These are phyloP conservation scores for Acephala macrosclerotiorum DNA, from an alignment of 2,329 filamentous ascomycete genomes.

Conservation along the genomic window DNA sequence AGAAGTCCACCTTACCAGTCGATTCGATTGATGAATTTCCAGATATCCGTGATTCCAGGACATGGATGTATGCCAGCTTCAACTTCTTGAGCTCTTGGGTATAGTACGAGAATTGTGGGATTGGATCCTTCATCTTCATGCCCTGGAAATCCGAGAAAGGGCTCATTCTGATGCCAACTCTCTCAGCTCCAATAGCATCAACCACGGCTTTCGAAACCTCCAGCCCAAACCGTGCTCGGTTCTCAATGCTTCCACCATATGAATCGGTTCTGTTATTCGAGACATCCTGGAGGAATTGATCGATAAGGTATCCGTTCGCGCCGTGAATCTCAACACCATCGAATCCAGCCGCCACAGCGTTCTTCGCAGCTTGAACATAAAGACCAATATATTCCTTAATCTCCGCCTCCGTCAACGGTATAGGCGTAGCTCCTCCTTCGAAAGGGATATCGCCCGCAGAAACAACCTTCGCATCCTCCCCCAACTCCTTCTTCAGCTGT, in stretches of 20 bases:
- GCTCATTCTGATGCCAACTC: constrained; percentile 63
- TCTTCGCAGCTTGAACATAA: constrained; percentile 45
- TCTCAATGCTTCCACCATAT: constrained; percentile 59
- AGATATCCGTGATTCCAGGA: constrained; percentile 58
- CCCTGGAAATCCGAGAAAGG: constrained; percentile 68
- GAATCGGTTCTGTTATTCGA: constrained; percentile 62
- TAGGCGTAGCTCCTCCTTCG: constrained; percentile 36
- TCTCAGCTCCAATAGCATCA: constrained; percentile 58
- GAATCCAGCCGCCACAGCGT: constrained; percentile 62
- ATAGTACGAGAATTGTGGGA: constrained; percentile 68
- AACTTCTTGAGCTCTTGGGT: constrained; percentile 57
- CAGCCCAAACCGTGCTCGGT: constrained; percentile 58
- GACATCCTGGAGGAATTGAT: constrained; percentile 46
- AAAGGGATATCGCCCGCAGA: constrained; percentile 36
- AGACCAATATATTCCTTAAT: constrained; percentile 47
- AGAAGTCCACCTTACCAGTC: constrained; percentile 49
- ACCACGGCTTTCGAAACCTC: constrained; percentile 60
- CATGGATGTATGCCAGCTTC: constrained; percentile 66
- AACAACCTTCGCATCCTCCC: constrained; percentile 30
- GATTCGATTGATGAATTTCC: constrained; percentile 49
- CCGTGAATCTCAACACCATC: constrained; percentile 56
- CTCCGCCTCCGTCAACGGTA: constrained; percentile 48
- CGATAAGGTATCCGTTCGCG: constrained; percentile 44
- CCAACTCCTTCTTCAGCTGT: constrained; percentile 36
- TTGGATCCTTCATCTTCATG: constrained; percentile 68